Base-by-base conservation (phyloP, 2,329 filamentous ascomycete genomes). In the Ascochyta lentis region DNA sequence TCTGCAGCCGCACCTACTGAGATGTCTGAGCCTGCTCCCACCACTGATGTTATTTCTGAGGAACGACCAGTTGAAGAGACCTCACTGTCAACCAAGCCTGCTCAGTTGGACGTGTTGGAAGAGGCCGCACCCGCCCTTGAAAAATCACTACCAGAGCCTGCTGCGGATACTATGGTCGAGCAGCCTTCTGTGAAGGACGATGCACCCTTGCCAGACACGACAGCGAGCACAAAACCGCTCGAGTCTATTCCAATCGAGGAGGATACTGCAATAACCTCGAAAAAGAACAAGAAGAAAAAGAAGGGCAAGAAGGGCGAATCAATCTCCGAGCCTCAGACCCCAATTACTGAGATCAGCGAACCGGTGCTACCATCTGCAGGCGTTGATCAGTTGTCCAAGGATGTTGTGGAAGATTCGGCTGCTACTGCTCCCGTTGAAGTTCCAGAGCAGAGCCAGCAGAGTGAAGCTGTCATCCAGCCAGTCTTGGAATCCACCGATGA, bases 261-360 rank as follows among this genome's bases (percentile, higher is more conserved):
- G 3, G 37, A 48, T 7, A 22, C 26, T 27, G 16, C 41, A 7
- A 22, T 49, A 4, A 24, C 55, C 4, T 62, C 66, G 1, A 72
- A 71, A 56, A 69, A 72, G 55, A 50, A 54, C 27, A 71, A 69
- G 57, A 69, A 69, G 40, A 63, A 63, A 40, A 68, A 68, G 55
- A 71, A 70, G 59, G 54, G 59, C 26, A 71, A 69, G 47, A 69
- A 69, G 52, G 52, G 49, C 8, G 56, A 62, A 16, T 63, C 58
- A 6, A 45, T 56, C 10, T 64, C 63, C 23, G 62, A 65, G 51
- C 56, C 62, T 47, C 58, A 64, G 27, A 64, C 63, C 26, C 63
- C 54, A 31, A 16, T 22, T 9, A 37, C 39, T 13, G 61, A 59
- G 12, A 47, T 37, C 8, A 19, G 22, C 15, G 49, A 49, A 6